These are phyloP conservation scores for Gracilariopsis chorda DNA, from an alignment of 23 red algal species.

Conservation along the genomic window DNA sequence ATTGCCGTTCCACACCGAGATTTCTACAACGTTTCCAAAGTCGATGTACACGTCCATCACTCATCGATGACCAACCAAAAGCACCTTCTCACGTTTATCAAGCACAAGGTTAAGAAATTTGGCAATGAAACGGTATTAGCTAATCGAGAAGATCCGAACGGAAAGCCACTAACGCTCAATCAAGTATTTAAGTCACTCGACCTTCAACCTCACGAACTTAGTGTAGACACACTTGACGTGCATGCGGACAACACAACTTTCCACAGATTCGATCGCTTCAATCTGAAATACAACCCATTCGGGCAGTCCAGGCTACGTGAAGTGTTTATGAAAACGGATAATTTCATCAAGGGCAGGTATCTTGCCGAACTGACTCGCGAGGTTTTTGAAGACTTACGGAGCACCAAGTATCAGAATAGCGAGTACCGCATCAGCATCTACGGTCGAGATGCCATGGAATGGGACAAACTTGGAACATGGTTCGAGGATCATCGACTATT, in stretches of 20 bases:
- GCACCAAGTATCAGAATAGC: conserved; percentile 89
- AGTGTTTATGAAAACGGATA: conserved; percentile 98
- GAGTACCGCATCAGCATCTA: conserved; percentile 96
- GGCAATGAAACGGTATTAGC: conserved; percentile 68
- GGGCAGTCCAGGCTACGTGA: conserved; percentile 91
- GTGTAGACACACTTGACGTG: conserved; percentile 94
- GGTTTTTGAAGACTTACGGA: conserved; percentile 72
- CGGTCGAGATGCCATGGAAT: conserved; percentile 74
- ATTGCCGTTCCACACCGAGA: conserved; percentile 92
- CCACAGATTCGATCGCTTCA: conserved; percentile 98
- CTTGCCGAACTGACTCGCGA: conserved; percentile 89
- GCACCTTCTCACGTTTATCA: conserved; percentile 95
- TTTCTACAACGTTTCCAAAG: conserved; percentile 96
- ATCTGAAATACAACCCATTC: conserved; percentile 77
- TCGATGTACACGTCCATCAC: conserved; percentile 91
- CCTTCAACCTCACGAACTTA: conserved; percentile 80
- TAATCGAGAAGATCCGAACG: conserved; percentile 56
- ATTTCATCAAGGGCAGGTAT: conserved; percentile 85
- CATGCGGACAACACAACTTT: conserved; percentile 88
- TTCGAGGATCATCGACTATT: conserved; percentile 79
- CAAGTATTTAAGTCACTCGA: conserved; percentile 87
- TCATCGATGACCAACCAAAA: conserved; percentile 93
- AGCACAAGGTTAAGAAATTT: conserved; percentile 80
- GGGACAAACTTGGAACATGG: conserved; percentile 80
- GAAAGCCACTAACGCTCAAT: conserved; percentile 60